Conservation (phyloP, 2,329 filamentous ascomycete species). For the Colletotrichum sp. region DNA sequence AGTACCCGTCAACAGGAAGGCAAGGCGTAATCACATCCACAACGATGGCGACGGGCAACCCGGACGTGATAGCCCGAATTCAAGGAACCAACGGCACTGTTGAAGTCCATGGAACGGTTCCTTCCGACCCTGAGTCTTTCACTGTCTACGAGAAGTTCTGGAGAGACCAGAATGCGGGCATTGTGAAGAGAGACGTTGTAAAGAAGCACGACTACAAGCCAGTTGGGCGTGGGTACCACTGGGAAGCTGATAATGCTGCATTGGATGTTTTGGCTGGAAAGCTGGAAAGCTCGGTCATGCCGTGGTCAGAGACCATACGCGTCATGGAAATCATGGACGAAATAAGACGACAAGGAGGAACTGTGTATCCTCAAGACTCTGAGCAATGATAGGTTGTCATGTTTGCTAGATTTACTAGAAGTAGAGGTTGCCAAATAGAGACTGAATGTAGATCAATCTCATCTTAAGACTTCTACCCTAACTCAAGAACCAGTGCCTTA, state of each 20-base stretch:
- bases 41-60: constrained; percentile 27
- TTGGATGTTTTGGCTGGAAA: constrained; percentile 41
- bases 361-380: constrained; percentile 31
- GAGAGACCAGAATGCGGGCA: constrained; percentile 23
- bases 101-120: constrained; percentile 36
- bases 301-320: constrained; percentile 49
- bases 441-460: accelerated
- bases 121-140: constrained; percentile 38
- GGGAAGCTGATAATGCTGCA: constrained; percentile 49
- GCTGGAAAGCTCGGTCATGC: constrained; percentile 45
- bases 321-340: constrained; percentile 54
- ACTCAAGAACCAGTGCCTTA: accelerated
- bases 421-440: not conserved
- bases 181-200: constrained; percentile 23
- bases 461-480: accelerated
- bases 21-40: constrained; percentile 48
- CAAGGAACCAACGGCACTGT: constrained; percentile 42
- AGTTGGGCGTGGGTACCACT: constrained; percentile 43
- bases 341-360: constrained; percentile 39
- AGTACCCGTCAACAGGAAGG: constrained; percentile 37
- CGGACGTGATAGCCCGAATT: constrained; percentile 37
- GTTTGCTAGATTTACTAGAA: not conserved
- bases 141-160: constrained; percentile 31
- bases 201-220: constrained; percentile 40
- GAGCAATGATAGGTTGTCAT: not conserved